Conservation (phyloP, 345 rosid species). For the Arabidopsis suecica region DNA sequence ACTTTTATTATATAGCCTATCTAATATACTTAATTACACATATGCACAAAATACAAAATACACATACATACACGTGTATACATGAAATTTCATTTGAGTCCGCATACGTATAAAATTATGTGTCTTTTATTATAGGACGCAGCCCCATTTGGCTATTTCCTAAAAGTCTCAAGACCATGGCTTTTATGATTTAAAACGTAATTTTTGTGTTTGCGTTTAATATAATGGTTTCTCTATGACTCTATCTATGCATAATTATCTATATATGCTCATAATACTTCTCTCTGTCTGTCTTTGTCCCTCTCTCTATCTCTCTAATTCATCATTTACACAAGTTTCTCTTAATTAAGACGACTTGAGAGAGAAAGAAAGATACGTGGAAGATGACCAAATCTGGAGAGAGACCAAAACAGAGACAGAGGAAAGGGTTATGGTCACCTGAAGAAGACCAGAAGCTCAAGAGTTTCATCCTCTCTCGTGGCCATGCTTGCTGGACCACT, state of each 20-base stretch:
- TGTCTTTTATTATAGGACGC: conserved; percentile 24
- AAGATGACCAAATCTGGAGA: conserved; percentile 53
- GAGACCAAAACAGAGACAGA: conserved; percentile 50
- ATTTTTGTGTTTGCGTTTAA: neutral
- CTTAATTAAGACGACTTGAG: conserved; percentile 17
- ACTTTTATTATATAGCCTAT: conserved; percentile 20
- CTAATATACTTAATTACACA: conserved; percentile 1
- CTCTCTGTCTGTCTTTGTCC: conserved; percentile 30
- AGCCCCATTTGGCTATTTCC: conserved; percentile 36
- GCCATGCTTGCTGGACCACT: conserved; percentile 89
- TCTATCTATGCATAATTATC: conserved; percentile 7
- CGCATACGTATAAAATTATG: conserved; percentile 13
- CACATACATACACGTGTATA: conserved; percentile 19
- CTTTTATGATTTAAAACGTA: conserved; percentile 14
- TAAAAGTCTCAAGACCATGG: conserved; percentile 25
- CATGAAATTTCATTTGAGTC: conserved; percentile 25
- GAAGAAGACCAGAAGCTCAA: conserved; percentile 90
- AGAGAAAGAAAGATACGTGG: conserved; percentile 11
- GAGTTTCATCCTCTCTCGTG: conserved; percentile 62
- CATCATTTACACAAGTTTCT: conserved; percentile 6
- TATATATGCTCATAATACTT: conserved; percentile 26
- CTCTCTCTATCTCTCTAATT: conserved; percentile 14
- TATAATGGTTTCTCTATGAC: conserved; percentile 8
- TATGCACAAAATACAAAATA: conserved; percentile 1
- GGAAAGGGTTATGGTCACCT: conserved; percentile 97